Evolutionary conservation across 2,329 filamentous ascomycete species (phyloP).

Genomic region (Ampelomyces quisqualis): DNA sequence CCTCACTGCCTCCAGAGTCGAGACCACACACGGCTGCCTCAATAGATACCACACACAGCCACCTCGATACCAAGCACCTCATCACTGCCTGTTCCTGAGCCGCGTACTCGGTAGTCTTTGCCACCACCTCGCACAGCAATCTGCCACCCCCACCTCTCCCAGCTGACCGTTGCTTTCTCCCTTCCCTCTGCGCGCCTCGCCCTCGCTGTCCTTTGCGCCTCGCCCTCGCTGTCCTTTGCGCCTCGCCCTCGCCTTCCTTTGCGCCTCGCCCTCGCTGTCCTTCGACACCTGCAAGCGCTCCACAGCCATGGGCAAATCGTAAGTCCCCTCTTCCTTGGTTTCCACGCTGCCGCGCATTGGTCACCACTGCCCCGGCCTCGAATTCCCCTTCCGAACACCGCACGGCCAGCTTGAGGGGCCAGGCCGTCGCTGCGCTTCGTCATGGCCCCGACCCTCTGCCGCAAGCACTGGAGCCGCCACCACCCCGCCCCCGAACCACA

Average conservation of each 20-base stretch:
- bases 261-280: conserved; percentile 4
- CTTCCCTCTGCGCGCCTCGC: conserved; percentile 5
- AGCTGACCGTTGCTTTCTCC: background rate
- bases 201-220: too few relatives aligned
- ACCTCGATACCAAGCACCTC: too few relatives aligned
- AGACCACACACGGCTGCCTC: too few relatives aligned
- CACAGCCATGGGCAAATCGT: conserved; percentile 47
- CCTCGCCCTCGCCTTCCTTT: conserved; percentile 1
- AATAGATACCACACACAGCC: too few relatives aligned
- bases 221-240: conserved; percentile 4
- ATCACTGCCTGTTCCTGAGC: too few relatives aligned
- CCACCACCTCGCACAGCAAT: background rate
- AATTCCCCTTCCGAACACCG: conserved; percentile 24
- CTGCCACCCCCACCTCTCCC: background rate
- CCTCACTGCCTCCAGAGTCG: too few relatives aligned
- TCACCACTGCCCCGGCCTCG: conserved; percentile 11
- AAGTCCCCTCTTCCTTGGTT: conserved; percentile 32
- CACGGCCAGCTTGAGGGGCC: conserved; percentile 4
- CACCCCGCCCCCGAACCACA: conserved; percentile 7
- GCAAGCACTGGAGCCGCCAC: conserved; percentile 2
- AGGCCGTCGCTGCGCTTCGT: conserved; percentile 1
- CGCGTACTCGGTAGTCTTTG: background rate
- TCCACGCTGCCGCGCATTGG: conserved; percentile 12
- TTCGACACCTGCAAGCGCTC: background rate
- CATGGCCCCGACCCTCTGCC: conserved; percentile 10